Evolutionary conservation across 106 monocot genomes (phyloP).

Genomic region (Dendrobium officinale): DNA sequence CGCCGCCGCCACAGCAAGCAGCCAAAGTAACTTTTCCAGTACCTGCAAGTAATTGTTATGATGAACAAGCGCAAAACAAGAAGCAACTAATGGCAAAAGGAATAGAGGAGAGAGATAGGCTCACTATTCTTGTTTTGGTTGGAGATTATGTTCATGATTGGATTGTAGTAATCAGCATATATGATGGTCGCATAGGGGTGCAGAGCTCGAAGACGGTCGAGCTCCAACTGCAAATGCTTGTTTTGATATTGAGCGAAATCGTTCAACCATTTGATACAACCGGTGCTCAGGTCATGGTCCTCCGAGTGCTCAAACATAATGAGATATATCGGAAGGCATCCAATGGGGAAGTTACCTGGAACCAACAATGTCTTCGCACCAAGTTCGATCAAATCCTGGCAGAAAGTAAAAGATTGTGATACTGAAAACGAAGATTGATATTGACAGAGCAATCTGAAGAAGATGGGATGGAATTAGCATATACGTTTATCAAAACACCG

Average conservation of each 20-base stretch:
- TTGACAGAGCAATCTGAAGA: not conserved
- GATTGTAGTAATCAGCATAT: conserved; percentile 63
- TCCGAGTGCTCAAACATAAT: conserved; percentile 11
- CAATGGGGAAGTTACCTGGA: conserved; percentile 47
- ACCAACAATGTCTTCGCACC: conserved; percentile 61
- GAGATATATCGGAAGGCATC: conserved; percentile 42
- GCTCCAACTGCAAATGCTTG: conserved; percentile 17
- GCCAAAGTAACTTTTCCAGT: not conserved
- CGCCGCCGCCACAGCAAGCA: conserved; percentile 16
- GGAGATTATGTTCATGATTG: conserved; percentile 18
- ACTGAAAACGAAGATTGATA: not conserved
- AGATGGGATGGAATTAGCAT: not conserved
- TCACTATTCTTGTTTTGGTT: not conserved
- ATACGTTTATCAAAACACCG: not conserved
- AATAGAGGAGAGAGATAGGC: not conserved
- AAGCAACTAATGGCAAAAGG: too few relatives aligned
- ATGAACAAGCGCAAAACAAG: not conserved
- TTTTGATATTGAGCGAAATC: conserved; percentile 41
- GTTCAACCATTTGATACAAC: conserved; percentile 53
- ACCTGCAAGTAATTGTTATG: not conserved
- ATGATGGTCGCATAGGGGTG: conserved; percentile 46
- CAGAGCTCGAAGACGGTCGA: conserved; percentile 15
- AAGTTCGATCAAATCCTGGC: conserved; percentile 29
- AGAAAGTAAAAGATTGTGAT: not conserved
- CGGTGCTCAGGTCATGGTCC: conserved; percentile 39